A percentile compares a stretch with the other conserved stretches of the same genome.
phyloP scores from a whole-genome alignment of 805 yeast genomes.

The Kluyveromyces siamensis region DNA sequence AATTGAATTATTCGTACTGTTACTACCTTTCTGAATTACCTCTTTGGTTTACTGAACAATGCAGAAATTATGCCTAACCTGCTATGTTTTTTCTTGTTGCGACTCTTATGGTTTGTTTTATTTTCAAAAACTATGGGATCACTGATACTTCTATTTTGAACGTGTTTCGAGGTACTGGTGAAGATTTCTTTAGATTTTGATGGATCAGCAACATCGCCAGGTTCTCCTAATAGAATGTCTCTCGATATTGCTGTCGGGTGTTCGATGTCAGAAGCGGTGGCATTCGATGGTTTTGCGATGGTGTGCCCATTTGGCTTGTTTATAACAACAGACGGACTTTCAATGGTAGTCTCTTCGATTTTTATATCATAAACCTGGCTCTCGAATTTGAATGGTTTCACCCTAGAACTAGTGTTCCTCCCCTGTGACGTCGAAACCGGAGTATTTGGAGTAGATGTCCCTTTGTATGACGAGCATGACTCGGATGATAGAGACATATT shows the following conservation, averaged over 20 bases:
- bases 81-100: not conserved
- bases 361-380: slow-evolving; percentile 32
- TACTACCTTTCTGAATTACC: not conserved
- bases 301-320: not conserved
- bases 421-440: slow-evolving; percentile 17
- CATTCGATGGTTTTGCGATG: not conserved
- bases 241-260: slow-evolving; percentile 4
- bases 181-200: slow-evolving; percentile 4
- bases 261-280: not conserved
- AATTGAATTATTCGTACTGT: not conserved
- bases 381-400: slow-evolving; percentile 27
- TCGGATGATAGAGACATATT: slow-evolving; percentile 19
- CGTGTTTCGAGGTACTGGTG: not conserved
- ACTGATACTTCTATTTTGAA: not conserved
- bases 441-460: slow-evolving; percentile 12
- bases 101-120: not conserved
- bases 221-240: slow-evolving; percentile 25
- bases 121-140: not conserved
- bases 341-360: slow-evolving; percentile 6
- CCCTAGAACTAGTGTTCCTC: not conserved
- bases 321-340: not conserved
- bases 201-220: slow-evolving; percentile 27
- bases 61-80: slow-evolving; percentile 1
- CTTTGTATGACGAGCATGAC: slow-evolving; percentile 3
- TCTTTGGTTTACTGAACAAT: not conserved